phyloP scores from a whole-genome alignment of 805 yeast genomes.

The Sugiyamaella mastotermitis region DNA sequence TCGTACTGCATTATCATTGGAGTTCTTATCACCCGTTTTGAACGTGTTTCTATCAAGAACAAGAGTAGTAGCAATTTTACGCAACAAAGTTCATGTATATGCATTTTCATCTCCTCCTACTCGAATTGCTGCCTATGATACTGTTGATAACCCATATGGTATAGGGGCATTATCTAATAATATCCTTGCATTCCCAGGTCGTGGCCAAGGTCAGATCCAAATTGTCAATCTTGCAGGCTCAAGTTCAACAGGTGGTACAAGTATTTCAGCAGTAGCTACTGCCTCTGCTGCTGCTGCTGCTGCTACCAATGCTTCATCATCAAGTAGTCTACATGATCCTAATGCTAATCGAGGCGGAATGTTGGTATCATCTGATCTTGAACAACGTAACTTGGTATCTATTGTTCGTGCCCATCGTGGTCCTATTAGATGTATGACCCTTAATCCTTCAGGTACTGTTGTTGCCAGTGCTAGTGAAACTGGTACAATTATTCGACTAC shows the following conservation, averaged over 20 bases:
- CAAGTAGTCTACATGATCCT: not conserved
- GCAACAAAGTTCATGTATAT: constrained; percentile 63
- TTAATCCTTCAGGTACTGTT: constrained; percentile 58
- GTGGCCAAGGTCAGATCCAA: constrained; percentile 71
- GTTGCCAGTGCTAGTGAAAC: constrained; percentile 77
- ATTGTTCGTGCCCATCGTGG: constrained; percentile 76
- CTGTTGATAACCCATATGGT: constrained; percentile 57
- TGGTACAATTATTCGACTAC: constrained; percentile 75
- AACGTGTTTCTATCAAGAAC: constrained; percentile 71
- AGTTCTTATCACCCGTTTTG: constrained; percentile 69
- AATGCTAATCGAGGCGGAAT: constrained; percentile 37
- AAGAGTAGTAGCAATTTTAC: constrained; percentile 66
- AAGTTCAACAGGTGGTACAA: constrained; percentile 31
- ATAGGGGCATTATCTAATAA: constrained; percentile 50
- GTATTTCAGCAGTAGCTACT: no score
- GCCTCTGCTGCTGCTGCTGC: not conserved
- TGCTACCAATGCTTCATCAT: not conserved
- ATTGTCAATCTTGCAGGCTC: constrained; percentile 70
- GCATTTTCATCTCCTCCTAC: constrained; percentile 79
- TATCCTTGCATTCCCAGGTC: constrained; percentile 71
- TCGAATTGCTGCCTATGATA: constrained; percentile 56
- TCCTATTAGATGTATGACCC: constrained; percentile 52
- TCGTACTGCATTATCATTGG: constrained; percentile 63
- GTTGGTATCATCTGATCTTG: not conserved
- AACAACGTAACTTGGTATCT: constrained; percentile 55